Evolutionary conservation across 2,329 filamentous ascomycete species (phyloP).

Genomic region (Pseudopithomyces maydicus): DNA sequence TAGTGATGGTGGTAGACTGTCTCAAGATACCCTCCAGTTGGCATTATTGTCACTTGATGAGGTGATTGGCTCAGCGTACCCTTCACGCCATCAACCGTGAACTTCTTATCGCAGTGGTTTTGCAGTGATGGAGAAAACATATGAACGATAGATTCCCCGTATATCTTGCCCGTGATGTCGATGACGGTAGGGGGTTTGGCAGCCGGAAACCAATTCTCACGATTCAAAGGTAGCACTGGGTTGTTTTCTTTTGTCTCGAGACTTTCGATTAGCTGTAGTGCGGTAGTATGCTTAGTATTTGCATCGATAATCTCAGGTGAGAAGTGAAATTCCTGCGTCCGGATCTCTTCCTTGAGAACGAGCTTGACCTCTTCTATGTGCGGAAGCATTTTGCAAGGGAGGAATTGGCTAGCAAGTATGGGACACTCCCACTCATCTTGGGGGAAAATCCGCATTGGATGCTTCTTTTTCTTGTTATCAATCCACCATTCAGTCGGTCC

Average conservation of each 20-base stretch:
- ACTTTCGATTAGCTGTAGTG: not conserved
- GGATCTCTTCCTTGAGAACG: not conserved
- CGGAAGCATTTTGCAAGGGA: not conserved
- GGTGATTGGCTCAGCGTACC: not conserved
- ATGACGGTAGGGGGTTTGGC: not conserved
- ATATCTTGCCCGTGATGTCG: too few species aligned
- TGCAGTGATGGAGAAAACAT: not conserved
- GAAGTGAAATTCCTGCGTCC: not conserved
- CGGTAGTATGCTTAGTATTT: not conserved
- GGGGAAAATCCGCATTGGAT: not conserved
- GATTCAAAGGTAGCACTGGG: not conserved
- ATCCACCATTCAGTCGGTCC: not conserved
- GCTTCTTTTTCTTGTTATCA: not conserved
- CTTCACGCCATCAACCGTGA: not conserved
- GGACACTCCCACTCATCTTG: not conserved
- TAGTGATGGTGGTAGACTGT: not conserved
- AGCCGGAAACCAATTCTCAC: not conserved
- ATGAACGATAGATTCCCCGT: not conserved
- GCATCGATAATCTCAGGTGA: not conserved
- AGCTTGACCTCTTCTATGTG: not conserved
- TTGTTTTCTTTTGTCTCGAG: not conserved
- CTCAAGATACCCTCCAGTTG: not conserved
- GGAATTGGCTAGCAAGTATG: not conserved
- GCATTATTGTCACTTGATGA: not conserved
- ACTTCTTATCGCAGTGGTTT: not conserved